Conservation (phyloP, 2,329 filamentous ascomycete genomes). For the Microcyclospora tardicrescens region DNA sequence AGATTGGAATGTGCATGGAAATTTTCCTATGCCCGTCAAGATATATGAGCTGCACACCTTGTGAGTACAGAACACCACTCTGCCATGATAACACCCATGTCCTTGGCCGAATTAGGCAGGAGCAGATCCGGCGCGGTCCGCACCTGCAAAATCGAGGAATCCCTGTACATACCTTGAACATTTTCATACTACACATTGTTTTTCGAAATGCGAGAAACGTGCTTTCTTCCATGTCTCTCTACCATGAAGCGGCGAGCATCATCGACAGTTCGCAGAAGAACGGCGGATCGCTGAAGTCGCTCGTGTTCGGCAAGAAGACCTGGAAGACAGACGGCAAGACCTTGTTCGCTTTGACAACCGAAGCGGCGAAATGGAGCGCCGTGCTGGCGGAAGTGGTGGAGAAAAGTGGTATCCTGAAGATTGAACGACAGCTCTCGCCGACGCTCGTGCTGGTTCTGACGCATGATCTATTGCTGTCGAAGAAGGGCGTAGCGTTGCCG, state of each 20-base stretch:
- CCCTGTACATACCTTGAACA: too few relatives aligned
- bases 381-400: slow-evolving; percentile 86
- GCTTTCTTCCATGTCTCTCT: slow-evolving; percentile 64
- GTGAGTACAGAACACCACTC: too few relatives aligned
- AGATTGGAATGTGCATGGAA: too few relatives aligned
- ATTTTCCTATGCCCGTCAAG: too few relatives aligned
- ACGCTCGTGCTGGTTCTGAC: slow-evolving; percentile 66
- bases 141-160: too few relatives aligned
- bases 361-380: slow-evolving; percentile 81
- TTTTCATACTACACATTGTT: too few relatives aligned
- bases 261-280: slow-evolving; percentile 50
- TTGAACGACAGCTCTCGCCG: slow-evolving; percentile 78
- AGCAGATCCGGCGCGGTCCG: too few relatives aligned
- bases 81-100: too few relatives aligned
- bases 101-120: too few relatives aligned
- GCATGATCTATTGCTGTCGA: slow-evolving; percentile 75
- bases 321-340: slow-evolving; percentile 69
- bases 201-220: too few relatives aligned
- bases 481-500: slow-evolving; percentile 70
- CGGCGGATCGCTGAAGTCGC: slow-evolving; percentile 76
- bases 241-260: slow-evolving; percentile 76
- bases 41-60: too few relatives aligned
- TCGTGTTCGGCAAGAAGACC: slow-evolving; percentile 61
- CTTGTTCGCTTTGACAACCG: slow-evolving; percentile 74
- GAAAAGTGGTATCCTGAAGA: slow-evolving; percentile 56